These are phyloP conservation scores for Cutaneotrichosporon daszewskae DNA, from an alignment of 1,284 basidiomycete genomes.

Conservation along the genomic window DNA sequence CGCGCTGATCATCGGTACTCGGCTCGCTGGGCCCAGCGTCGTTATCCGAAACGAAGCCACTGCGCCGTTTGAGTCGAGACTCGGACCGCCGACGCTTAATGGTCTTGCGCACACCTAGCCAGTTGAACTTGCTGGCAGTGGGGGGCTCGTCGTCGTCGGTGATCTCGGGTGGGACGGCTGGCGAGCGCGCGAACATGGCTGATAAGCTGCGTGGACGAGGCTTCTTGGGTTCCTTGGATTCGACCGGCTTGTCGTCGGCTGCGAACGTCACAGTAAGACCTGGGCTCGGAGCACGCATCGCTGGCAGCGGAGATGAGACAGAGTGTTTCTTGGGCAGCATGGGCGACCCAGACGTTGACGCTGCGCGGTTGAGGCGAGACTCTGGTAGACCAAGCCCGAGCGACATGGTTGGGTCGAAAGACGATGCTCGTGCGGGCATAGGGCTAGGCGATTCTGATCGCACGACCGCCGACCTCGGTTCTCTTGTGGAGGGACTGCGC, in stretches of 20 bases:
- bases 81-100: slow-evolving; percentile 33
- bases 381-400: slow-evolving; percentile 38
- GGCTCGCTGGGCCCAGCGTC: slow-evolving; percentile 3
- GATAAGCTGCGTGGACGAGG: slow-evolving; percentile 35
- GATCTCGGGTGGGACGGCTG: slow-evolving; percentile 1
- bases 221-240: slow-evolving; percentile 19
- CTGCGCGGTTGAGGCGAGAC: not conserved
- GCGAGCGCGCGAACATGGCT: slow-evolving; percentile 27
- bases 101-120: slow-evolving; percentile 34
- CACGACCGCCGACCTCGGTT: not conserved
- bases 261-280: slow-evolving; percentile 32
- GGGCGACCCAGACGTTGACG: not conserved
- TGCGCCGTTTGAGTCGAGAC: slow-evolving; percentile 15
- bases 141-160: slow-evolving; percentile 11
- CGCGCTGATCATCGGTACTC: slow-evolving; percentile 1
- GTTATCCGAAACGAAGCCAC: slow-evolving; percentile 8
- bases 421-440: not conserved
- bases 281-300: slow-evolving; percentile 28
- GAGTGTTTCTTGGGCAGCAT: slow-evolving; percentile 10
- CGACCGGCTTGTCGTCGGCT: slow-evolving; percentile 13
- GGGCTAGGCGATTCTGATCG: slow-evolving; percentile 3
- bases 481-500: slow-evolving; percentile 1
- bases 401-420: not conserved
- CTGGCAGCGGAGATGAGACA: slow-evolving; percentile 40
- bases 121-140: slow-evolving; percentile 29